Base-by-base conservation (phyloP, 192 early-diverging fungal genomes). In the Mortierella alpina region DNA sequence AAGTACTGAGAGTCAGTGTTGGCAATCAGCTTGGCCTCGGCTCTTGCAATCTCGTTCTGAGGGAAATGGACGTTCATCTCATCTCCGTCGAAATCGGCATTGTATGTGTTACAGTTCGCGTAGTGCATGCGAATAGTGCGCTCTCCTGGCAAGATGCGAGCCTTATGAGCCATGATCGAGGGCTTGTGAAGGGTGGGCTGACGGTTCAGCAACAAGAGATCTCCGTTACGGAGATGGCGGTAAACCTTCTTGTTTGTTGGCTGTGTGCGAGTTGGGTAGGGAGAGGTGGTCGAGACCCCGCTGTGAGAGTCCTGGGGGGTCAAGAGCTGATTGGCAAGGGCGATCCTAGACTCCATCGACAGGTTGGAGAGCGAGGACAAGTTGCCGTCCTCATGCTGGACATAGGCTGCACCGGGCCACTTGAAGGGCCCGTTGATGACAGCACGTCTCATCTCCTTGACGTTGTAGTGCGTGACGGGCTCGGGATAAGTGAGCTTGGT, bases 1-100 rank as follows among this genome's bases (percentile, higher is more conserved):
- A 99, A 87, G 87, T 99, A 99, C 84, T 98, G 97, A 66, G 91
- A 86, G 75, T 98, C 97, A 7, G 95, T 97, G 58, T 92, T 92
- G 60, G 96, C 97, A 79, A 99, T 99, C 84, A 96, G 80, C 82
- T 93, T 92, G 52, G 97, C 96, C 86, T 99, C 98, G 31, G 98
- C 93, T 59, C 97, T 91, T 6, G 96, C 98, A 52, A 95, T 86
- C 83, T 99, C 97, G 86, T 95, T 98, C 84, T 99, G 98, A 51
- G 97, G 97, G 83, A 99, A 99, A 89, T 99, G 98, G 70, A 97
- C 92, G 87, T 99, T 99, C 98, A 99, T 99, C 88, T 99, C 98
- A 87, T 99, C 98, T 76, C 98, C 98, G 84, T 99, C 98, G 89
- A 99, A 99, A 92, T 99, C 98, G 68, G 97, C 97, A 86, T 95